These are phyloP conservation scores for Deuterostichococcus epilithicus DNA, from an alignment of 139 green algal species.

Conservation along the genomic window DNA sequence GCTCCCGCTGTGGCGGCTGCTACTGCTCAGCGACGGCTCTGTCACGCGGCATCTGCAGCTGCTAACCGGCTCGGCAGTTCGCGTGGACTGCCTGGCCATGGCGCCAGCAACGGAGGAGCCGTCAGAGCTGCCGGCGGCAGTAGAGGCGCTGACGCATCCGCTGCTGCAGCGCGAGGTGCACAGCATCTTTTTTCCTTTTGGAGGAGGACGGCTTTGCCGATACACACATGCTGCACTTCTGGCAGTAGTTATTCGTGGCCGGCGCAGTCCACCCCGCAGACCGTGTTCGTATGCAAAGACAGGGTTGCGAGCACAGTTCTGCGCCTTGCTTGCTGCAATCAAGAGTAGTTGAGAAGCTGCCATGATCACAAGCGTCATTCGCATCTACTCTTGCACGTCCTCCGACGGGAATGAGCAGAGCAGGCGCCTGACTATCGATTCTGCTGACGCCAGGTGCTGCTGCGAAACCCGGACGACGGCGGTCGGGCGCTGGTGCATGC, in stretches of 20 bases:
- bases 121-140: conserved; percentile 36
- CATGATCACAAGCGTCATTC: no score
- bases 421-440: background rate
- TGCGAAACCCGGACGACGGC: conserved; percentile 23
- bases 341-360: no score
- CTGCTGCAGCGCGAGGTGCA: conserved; percentile 68
- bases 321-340: no score
- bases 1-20: background rate
- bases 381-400: no score
- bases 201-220: no score
- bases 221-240: no score
- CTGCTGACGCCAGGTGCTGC: conserved; percentile 40
- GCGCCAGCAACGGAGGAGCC: conserved; percentile 30
- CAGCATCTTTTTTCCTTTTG: no score
- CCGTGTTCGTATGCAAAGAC: no score
- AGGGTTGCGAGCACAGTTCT: no score
- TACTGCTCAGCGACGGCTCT: conserved; percentile 92
- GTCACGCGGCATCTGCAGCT: conserved; percentile 95
- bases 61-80: conserved; percentile 56
- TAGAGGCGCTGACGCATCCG: conserved; percentile 42
- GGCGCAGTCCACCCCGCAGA: no score
- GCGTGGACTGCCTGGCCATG: conserved; percentile 77
- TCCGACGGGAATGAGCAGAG: no score
- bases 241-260: no score
- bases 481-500: conserved; percentile 81